Percentiles rank a stretch among this genome's conserved stretches.
Conservation (phyloP, 495 filamentous ascomycete species). For the Daldinia concentrica region DNA sequence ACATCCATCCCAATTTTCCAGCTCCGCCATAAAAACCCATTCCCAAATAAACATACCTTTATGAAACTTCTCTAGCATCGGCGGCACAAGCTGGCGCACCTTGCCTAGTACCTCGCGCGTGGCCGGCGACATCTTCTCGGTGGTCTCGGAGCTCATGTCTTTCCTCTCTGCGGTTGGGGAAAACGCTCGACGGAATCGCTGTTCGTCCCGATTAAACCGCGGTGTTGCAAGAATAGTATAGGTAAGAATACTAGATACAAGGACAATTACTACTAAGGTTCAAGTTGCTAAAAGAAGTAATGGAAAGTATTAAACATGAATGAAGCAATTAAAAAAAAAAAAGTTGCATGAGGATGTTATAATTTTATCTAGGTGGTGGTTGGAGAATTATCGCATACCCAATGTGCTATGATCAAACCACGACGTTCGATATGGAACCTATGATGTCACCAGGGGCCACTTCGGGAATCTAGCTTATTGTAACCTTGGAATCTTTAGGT, state of each 20-base stretch:
- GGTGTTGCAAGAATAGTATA: conserved; percentile 5
- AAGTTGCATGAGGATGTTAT: not conserved
- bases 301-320: not conserved
- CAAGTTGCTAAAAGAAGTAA: too few species aligned
- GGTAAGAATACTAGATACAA: not conserved
- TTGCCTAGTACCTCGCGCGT: conserved; percentile 76
- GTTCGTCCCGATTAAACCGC: conserved; percentile 3
- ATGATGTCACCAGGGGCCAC: conserved; percentile 41
- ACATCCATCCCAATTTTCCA: not conserved
- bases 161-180: not conserved
- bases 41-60: conserved; percentile 72
- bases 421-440: conserved; percentile 23
- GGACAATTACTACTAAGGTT: not conserved
- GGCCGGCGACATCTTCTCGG: conserved; percentile 53
- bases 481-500: conserved; percentile 11
- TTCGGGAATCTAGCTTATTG: conserved; percentile 12
- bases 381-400: conserved; percentile 14
- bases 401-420: conserved; percentile 23
- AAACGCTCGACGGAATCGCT: not conserved
- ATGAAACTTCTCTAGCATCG: conserved; percentile 94
- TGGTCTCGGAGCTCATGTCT: conserved; percentile 38
- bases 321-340: not conserved
- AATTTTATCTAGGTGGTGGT: not conserved
- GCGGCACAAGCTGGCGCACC: conserved; percentile 91
- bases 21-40: not conserved